Evolutionary conservation across 2,329 filamentous ascomycete species (phyloP).

Genomic region (Colletotrichum gloeosporioides): DNA sequence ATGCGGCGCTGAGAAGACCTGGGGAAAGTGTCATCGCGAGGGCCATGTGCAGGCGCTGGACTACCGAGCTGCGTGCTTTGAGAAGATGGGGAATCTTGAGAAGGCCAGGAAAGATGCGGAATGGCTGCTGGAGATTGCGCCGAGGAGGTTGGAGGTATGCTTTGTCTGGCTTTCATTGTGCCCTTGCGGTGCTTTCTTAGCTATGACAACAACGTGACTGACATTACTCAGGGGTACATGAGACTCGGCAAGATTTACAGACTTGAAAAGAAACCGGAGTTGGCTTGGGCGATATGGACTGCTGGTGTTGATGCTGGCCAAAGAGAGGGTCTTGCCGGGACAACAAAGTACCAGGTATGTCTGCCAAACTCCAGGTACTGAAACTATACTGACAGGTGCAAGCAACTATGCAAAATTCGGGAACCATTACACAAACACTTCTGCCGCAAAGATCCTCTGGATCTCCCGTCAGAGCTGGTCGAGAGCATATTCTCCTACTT

Average conservation of each 20-base stretch:
- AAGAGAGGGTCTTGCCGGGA: constrained; percentile 28
- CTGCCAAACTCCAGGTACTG: background rate
- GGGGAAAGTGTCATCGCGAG: constrained; percentile 42
- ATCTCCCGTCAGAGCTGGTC: constrained; percentile 40
- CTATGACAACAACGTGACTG: background rate
- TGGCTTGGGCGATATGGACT: constrained; percentile 45
- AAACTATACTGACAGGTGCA: background rate
- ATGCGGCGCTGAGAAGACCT: constrained; percentile 40
- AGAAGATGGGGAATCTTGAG: constrained; percentile 40
- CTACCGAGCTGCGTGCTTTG: constrained; percentile 43
- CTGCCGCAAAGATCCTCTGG: constrained; percentile 38
- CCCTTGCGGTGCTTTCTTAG: background rate
- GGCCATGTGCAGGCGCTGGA: constrained; percentile 46
- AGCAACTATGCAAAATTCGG: constrained; percentile 41
- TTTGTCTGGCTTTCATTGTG: background rate
- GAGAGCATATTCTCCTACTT: constrained; percentile 39
- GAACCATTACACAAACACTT: constrained; percentile 38
- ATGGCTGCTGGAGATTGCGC: constrained; percentile 48
- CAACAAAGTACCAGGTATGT: constrained; percentile 38
- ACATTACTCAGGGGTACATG: constrained; percentile 42
- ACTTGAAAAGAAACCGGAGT: constrained; percentile 39
- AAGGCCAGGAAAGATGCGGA: constrained; percentile 44
- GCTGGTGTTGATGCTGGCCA: constrained; percentile 41
- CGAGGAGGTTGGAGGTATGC: constrained; percentile 42
- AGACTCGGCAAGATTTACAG: constrained; percentile 45